Conservation (phyloP, 2,329 filamentous ascomycete genomes). For the Diaporthe australafricana region DNA sequence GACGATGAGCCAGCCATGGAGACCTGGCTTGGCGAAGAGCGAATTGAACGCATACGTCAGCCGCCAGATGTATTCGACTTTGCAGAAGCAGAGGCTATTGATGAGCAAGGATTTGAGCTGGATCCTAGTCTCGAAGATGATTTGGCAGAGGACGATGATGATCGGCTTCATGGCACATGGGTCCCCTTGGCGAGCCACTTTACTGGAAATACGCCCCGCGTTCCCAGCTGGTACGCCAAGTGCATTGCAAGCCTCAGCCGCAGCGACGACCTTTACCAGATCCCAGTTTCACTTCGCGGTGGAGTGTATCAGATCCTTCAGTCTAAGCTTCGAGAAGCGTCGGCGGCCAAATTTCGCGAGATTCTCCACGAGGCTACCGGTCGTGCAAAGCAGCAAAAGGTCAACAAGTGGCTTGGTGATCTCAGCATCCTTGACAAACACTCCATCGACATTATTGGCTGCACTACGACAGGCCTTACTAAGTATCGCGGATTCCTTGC, state of each 20-base stretch:
- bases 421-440: conserved; percentile 52
- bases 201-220: conserved; percentile 47
- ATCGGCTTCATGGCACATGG: conserved; percentile 57
- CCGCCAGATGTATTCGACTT: conserved; percentile 14
- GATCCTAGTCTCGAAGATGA: conserved; percentile 53
- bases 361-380: conserved; percentile 62
- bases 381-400: conserved; percentile 63
- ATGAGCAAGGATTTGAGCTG: conserved; percentile 62
- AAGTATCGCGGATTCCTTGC: conserved; percentile 81
- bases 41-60: conserved; percentile 45
- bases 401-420: conserved; percentile 70
- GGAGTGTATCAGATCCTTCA: conserved; percentile 76
- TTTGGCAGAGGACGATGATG: conserved; percentile 49
- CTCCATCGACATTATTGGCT: conserved; percentile 66
- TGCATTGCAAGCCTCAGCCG: conserved; percentile 36
- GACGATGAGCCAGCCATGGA: conserved; percentile 40
- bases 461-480: conserved; percentile 83
- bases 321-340: conserved; percentile 59
- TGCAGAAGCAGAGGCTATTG: conserved; percentile 62
- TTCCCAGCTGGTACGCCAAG: conserved; percentile 37
- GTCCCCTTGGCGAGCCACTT: conserved; percentile 56
- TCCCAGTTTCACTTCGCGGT: conserved; percentile 67
- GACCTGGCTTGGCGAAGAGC: conserved; percentile 69
- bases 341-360: conserved; percentile 59
- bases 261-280: conserved; percentile 68